Conservation (phyloP, 495 filamentous ascomycete species). For the Evansstolkia leycettana region DNA sequence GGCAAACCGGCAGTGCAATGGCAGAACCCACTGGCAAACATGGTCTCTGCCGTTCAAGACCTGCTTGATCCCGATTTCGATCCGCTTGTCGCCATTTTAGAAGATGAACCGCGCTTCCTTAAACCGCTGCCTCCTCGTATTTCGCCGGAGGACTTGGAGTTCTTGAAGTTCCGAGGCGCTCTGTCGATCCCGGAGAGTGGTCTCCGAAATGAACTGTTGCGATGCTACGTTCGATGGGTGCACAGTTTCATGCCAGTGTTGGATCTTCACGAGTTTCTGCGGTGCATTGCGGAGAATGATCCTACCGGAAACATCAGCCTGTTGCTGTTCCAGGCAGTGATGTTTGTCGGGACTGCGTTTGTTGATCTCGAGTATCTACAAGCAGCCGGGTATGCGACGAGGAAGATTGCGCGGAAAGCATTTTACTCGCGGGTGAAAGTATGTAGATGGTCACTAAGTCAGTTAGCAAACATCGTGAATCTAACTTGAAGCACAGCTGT, state of each 20-base stretch:
- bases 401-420: slow-evolving; percentile 61
- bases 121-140: slow-evolving; percentile 41
- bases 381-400: slow-evolving; percentile 52
- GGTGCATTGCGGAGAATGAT: slow-evolving; percentile 43
- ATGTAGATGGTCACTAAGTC: slow-evolving; percentile 5
- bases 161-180: slow-evolving; percentile 61
- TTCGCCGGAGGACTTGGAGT: slow-evolving; percentile 54
- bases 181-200: slow-evolving; percentile 50
- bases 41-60: slow-evolving; percentile 25
- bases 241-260: slow-evolving; percentile 78
- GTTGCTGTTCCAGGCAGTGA: slow-evolving; percentile 65
- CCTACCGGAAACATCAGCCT: slow-evolving; percentile 57
- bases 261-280: slow-evolving; percentile 59
- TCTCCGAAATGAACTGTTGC: slow-evolving; percentile 58
- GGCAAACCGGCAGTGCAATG: not conserved
- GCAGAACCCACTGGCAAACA: not conserved
- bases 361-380: slow-evolving; percentile 56
- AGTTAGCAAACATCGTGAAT: not conserved
- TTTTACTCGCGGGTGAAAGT: slow-evolving; percentile 69
- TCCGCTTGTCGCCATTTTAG: slow-evolving; percentile 29
- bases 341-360: slow-evolving; percentile 70
- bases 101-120: slow-evolving; percentile 43
- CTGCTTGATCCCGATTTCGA: slow-evolving; percentile 23
- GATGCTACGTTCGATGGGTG: slow-evolving; percentile 68
- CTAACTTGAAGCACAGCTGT: slow-evolving; percentile 30